Base-by-base conservation (phyloP, 148 eudicot species). In the Agrostemma githago region DNA sequence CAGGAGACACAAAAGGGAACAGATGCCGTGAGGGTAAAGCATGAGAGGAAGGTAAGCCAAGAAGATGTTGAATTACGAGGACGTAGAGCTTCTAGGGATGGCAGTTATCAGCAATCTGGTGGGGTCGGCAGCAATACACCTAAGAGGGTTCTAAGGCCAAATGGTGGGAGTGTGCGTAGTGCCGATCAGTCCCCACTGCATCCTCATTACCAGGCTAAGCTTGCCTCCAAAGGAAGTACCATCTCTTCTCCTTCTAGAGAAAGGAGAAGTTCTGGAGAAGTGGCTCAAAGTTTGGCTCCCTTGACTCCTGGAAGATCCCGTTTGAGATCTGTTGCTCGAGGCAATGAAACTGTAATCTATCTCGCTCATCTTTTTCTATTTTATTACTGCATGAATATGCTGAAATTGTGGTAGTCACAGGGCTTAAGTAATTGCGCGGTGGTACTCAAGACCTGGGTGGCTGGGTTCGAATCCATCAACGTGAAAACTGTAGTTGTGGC, bases 281-380 rank as follows among this genome's bases (percentile, higher is more conserved):
- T 88, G 14, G 81, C 74, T 79, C 85, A 81, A 66, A 86, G 87
- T 71, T 66, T 84, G 70, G 84, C 86, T 69, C 88, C 96, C 71
- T 85, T 88, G 39, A 90, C 92, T 79, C 96, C 90, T 76, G 87
- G 89, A 67, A 87, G 96, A 79, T 85, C 96, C 48, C 87, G 92
- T 37, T 75, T 90, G 86, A 87, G 80, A 85, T 83, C 92, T 51
- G 87, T 84, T 59, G 77, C 85, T 59, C 85, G 84, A 72, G 92
- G 92, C 68, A 88, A 77, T 75, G 87, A 87, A 78, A 87, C 81
- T 39, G 96, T 90, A 88, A 85, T 61, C 56, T 42, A 8, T 79
- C 76, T n/a, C 58, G 37, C 70, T 40, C 57, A 20, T 0, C 73
- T 66, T 70, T 16, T 78, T 17, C 20, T 75, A 44, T 68, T 72